Evolutionary conservation across 495 filamentous ascomycete species (phyloP), one percentile per base, ranked within the genome.

Genomic region (Poronia punctata): DNA sequence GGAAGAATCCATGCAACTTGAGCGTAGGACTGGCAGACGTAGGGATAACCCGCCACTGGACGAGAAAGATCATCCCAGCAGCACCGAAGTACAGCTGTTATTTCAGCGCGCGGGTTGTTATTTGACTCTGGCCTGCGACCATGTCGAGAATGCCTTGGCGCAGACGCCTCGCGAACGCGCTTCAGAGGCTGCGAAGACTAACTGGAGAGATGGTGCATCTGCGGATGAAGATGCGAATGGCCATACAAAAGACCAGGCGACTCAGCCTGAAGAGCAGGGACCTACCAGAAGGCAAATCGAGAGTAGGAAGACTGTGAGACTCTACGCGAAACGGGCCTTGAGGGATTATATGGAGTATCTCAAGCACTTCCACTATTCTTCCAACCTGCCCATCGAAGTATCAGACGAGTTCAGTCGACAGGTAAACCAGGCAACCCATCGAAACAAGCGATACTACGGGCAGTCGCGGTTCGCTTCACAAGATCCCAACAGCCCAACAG

Each of bases 61-160:
- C 7, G 82, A 83, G 38, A 76, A 82, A 40, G 75, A 86, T 15
- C 81, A 85, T 35, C 84, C 84, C 18, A 79, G 68, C 41, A 84
- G 83, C 53, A 57, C 84, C 21, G 84, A 88, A 50, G 71, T 71
- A 23, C 84, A 88, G 49, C 58, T 89, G 5, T 65, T 85, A 3
- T 88, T 89, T 51, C 84, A 88, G 39, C 74, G 84, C 7, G 84
- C 80, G 0, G 76, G 79, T n/a, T 78, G 80, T 14, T 83, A 86
- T 49, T 65, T 89, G 17, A 77, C 74, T 2, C 68, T 87, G 49
- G 84, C 84, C 14, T 80, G 74, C 48, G 70, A 78, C 33, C 65
- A 78, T 46, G 72, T 86, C 33, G 65, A 79, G 50, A 57, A 58
- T 22, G 71, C 76, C 7, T 59, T 84, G 22, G 57, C 47, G 26